Base-by-base conservation (phyloP, 306 rosid species). In the Crataegus laevigata region DNA sequence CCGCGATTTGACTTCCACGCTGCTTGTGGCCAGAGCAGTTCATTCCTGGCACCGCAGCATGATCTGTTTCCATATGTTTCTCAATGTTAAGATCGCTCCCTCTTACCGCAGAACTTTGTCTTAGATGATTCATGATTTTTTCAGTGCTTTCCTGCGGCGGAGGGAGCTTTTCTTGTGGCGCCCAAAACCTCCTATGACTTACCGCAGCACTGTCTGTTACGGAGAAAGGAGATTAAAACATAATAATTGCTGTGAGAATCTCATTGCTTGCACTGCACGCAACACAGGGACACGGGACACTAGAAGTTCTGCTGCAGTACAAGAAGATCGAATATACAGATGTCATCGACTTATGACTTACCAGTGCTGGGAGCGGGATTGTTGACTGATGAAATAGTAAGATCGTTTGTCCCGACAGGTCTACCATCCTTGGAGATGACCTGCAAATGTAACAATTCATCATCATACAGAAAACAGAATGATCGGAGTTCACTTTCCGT, bases 341-440 rank as follows among this genome's bases (percentile, higher is more conserved):
- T n/a, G 61, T 14, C 55, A 34, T 26, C 57, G 6, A 71, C 32
- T 72, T 24, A 72, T 25, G 55, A 66, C 68, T 66, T 78, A 91
- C 96, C 89, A 64, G 66, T 25, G 68, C 4, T 58, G 68, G 87
- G 75, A 69, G 83, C 72, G 51, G 79, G 55, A 59, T 22, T 72
- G 74, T 64, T 73, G 64, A 43, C 66, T 45, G 79, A 38, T 36
- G 73, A 15, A 69, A 81, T 74, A 14, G 86, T 68, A 66, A 52
- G 21, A 38, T 66, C 69, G 25, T 67, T 82, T 72, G 79, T 68
- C 43, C 77, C 69, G 47, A 85, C 75, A 85, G 87, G 83, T 28
- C 82, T 89, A 70, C 87, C 60, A 75, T 89, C 93, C 90, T 88
- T 91, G 55, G 89, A 81, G 74, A 94, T 90, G 25, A 91, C 89